Conservation (phyloP, 1,139 yeast species). For the Hansenula sp. region DNA sequence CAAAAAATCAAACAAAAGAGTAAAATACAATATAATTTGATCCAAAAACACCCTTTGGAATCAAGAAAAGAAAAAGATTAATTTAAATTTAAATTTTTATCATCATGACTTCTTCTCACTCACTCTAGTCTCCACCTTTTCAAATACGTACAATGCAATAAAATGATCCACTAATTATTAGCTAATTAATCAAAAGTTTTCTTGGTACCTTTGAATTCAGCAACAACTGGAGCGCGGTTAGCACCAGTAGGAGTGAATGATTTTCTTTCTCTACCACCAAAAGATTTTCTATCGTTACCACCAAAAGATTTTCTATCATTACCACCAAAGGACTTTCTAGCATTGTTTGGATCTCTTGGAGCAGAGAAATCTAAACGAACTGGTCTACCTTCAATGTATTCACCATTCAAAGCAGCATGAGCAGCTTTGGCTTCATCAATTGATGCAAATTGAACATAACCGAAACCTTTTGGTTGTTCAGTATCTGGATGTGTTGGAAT, state of each 20-base stretch:
- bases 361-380: conserved; percentile 93
- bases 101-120: too few species aligned
- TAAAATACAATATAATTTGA: background rate
- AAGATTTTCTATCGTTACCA: conserved; percentile 41
- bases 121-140: too few species aligned
- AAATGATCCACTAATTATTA: too few species aligned
- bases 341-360: conserved; percentile 56
- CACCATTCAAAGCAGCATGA: conserved; percentile 82
- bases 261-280: conserved; percentile 31
- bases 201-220: conserved; percentile 70
- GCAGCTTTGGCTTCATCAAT: conserved; percentile 92
- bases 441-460: conserved; percentile 86
- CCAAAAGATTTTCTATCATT: conserved; percentile 39
- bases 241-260: conserved; percentile 47
- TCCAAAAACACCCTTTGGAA: too few species aligned
- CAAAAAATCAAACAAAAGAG: background rate
- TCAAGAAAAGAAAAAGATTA: too few species aligned
- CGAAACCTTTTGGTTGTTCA: conserved; percentile 98
- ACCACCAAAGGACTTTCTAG: conserved; percentile 34
- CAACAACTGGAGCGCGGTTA: conserved; percentile 53
- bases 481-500: conserved; percentile 98
- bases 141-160: too few species aligned
- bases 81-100: too few species aligned
- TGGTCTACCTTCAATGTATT: conserved; percentile 85
- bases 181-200: conserved; percentile 63